Conservation (phyloP, 2,329 filamentous ascomycete genomes). For the Juglanconis oblonga region DNA sequence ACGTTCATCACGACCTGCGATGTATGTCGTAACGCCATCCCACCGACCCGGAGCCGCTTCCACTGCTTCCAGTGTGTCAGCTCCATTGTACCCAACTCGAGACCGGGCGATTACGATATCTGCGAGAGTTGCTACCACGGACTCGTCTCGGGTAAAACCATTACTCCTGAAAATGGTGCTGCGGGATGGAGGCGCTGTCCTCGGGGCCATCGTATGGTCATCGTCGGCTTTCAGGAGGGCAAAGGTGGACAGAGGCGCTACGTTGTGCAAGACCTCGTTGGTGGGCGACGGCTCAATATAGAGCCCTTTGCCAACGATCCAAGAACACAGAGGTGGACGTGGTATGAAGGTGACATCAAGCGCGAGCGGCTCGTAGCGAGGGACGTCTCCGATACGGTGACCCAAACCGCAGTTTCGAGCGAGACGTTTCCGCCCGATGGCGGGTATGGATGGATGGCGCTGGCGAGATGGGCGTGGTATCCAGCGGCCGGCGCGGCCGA, state of each 20-base stretch:
- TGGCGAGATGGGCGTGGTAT: conserved; percentile 76
- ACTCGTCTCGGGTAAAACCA: conserved; percentile 59
- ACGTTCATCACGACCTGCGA: conserved; percentile 76
- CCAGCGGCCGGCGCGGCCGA: conserved; percentile 63
- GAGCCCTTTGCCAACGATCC: conserved; percentile 39
- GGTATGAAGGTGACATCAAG: conserved; percentile 38
- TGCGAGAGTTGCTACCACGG: conserved; percentile 75
- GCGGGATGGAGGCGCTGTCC: conserved; percentile 82
- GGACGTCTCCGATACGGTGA: conserved; percentile 47
- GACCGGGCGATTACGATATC: conserved; percentile 79
- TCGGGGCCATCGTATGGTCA: conserved; percentile 77
- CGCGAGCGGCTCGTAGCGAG: conserved; percentile 47
- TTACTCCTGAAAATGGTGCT: conserved; percentile 72
- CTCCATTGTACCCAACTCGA: conserved; percentile 40
- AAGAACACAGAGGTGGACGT: conserved; percentile 49
- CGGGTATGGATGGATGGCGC: conserved; percentile 61
- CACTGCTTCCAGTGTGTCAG: conserved; percentile 77
- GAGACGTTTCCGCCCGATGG: conserved; percentile 69
- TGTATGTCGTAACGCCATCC: conserved; percentile 70
- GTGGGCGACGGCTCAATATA: conserved; percentile 67
- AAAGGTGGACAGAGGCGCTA: conserved; percentile 65
- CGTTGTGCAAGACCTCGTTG: conserved; percentile 71
- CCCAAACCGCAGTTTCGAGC: conserved; percentile 28
- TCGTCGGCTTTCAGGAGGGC: conserved; percentile 70
- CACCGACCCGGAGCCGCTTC: conserved; percentile 65